Conservation (phyloP, 768 basidiomycete species). For the Russula griseocarnosa region DNA sequence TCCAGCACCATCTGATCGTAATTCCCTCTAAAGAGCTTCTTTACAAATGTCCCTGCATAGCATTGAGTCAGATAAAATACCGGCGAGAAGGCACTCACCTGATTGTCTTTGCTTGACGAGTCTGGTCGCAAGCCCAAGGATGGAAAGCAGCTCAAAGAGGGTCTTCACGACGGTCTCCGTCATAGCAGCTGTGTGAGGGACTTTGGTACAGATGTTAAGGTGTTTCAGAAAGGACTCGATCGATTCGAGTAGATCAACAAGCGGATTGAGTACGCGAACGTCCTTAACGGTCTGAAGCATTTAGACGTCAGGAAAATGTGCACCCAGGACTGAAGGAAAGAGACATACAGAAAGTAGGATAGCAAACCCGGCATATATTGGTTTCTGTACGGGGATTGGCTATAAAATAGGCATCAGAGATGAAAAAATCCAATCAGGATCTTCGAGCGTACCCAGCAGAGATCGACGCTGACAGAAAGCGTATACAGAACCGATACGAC, state of each 20-base stretch:
- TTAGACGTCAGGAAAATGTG: background rate
- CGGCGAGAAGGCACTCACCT: background rate
- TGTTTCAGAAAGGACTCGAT: background rate
- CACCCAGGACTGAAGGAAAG: background rate
- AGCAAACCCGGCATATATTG: background rate
- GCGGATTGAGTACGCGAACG: background rate
- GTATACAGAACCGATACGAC: no score
- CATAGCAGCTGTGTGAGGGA: background rate
- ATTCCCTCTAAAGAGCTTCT: background rate
- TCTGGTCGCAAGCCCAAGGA: background rate
- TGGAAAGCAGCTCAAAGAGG: background rate
- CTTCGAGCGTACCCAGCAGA: no score
- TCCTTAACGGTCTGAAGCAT: background rate
- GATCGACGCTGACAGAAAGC: no score
- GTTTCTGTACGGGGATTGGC: background rate
- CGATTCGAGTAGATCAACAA: background rate
- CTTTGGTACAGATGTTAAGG: background rate
- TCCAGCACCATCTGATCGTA: background rate
- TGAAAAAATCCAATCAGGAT: no score
- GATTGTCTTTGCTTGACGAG: background rate
- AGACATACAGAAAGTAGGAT: background rate
- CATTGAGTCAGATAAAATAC: background rate
- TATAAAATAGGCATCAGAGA: background rate
- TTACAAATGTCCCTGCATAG: background rate
- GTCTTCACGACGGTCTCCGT: background rate